Base-by-base conservation (phyloP, 2,329 filamentous ascomycete genomes). In the Tympanopsis confertula region DNA sequence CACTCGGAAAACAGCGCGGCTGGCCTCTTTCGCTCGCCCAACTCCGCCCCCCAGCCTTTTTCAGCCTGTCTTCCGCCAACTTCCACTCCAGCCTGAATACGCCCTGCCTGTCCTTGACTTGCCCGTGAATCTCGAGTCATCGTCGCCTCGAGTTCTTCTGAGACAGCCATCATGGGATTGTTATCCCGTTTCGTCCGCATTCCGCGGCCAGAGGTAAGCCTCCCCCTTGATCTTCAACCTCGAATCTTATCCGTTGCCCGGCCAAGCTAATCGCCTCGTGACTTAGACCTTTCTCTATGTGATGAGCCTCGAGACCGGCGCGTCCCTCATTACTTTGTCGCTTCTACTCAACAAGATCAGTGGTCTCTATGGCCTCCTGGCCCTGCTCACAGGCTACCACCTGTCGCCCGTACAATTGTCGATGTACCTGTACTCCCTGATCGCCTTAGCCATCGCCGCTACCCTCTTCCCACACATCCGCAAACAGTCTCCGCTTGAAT, bases 291-390 rank as follows among this genome's bases (percentile, higher is more conserved):
- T 94, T 57, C 74, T 94, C 46, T 86, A 85, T 55, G 67, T 87
- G 52, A 82, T 94, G 66, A 85, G 83, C 53, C 77, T 95, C 39
- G 83, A 86, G 50, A 89, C 85, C 22, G 88, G 86, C 47, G 81
- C 85, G 35, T 86, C 91, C 49, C 72, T 95, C 51, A 86, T 94
- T 50, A 79, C 83, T 4, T 69, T 91, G 43, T 78, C 83, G 10
- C 74, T 94, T 45, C 70, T 93, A 39, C 80, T 95, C 63, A 95
- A 95, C 70, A 94, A 94, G 61, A 75, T 88, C 47, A 89, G 86
- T 36, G 88, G 87, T 41, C 69, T 94, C 47, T 95, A 94, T 60
- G 88, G 88, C 46, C 70, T 95, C 32, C 79, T 95, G 47, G 87
- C 88, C 41, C 74, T 94, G 47, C 68, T 94, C 45, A 94, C 88